These are phyloP conservation scores for Starmera dryadoides DNA, from an alignment of 805 yeast species.

Conservation along the genomic window DNA sequence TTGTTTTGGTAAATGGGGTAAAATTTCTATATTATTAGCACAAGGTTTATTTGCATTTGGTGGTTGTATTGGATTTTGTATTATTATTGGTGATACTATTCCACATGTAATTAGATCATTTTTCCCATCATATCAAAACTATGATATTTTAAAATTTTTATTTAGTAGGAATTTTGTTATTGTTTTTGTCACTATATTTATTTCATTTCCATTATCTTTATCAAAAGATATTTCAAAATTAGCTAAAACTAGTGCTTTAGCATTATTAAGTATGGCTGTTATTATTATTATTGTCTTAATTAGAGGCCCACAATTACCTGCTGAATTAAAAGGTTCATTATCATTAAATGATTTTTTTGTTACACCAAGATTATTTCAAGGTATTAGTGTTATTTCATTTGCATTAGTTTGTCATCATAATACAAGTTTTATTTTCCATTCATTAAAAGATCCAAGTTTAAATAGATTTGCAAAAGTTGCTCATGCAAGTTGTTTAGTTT, in stretches of 20 bases:
- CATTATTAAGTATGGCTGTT: constrained; percentile 74
- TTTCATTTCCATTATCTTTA: constrained; percentile 79
- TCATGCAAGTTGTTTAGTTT: constrained; percentile 75
- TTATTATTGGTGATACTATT: constrained; percentile 90
- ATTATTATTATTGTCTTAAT: constrained; percentile 69
- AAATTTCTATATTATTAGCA: constrained; percentile 56
- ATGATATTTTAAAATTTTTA: constrained; percentile 41
- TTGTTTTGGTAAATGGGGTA: constrained; percentile 74
- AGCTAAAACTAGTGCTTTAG: constrained; percentile 84
- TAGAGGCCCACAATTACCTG: constrained; percentile 59
- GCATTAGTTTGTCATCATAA: constrained; percentile 96
- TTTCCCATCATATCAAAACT: constrained; percentile 34
- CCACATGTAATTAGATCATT: constrained; percentile 79
- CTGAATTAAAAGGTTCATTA: constrained; percentile 41
- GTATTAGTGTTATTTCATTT: constrained; percentile 88
- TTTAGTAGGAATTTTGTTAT: constrained; percentile 68
- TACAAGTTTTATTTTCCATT: constrained; percentile 82
- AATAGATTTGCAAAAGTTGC: constrained; percentile 71
- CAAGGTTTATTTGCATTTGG: constrained; percentile 92
- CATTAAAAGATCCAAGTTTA: constrained; percentile 69
- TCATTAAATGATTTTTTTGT: constrained; percentile 40
- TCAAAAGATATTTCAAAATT: constrained; percentile 75
- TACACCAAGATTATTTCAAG: constrained; percentile 70
- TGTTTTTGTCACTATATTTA: constrained; percentile 54
- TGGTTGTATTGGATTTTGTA: constrained; percentile 89